A percentile compares a stretch with the other conserved stretches of the same genome.
phyloP scores from a whole-genome alignment of 2,329 filamentous ascomycete species.

The Lecanicillium sp. region DNA sequence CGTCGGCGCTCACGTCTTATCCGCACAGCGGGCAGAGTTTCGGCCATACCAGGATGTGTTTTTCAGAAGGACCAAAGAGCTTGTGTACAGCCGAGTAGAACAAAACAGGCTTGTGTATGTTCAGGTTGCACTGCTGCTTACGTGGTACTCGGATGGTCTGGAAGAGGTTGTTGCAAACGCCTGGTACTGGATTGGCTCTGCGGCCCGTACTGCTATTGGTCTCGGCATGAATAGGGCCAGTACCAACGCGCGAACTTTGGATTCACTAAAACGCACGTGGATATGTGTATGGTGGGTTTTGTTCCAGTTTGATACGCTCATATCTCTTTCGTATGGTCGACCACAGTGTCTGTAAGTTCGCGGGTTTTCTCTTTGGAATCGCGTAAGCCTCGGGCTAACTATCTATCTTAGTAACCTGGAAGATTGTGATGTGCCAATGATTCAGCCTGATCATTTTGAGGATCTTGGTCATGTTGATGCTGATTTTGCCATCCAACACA shows the following conservation, averaged over 20 bases:
- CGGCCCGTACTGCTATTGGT: slow-evolving; percentile 41
- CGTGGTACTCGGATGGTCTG: slow-evolving; percentile 46
- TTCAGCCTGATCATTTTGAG: slow-evolving; percentile 36
- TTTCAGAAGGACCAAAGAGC: slow-evolving; percentile 42
- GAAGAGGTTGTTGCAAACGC: slow-evolving; percentile 47
- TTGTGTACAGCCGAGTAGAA: slow-evolving; percentile 45
- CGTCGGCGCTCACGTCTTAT: slow-evolving; percentile 41
- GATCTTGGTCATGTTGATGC: slow-evolving; percentile 28
- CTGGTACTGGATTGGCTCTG: slow-evolving; percentile 44
- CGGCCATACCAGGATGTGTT: slow-evolving; percentile 33
- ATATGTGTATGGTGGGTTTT: slow-evolving; percentile 31
- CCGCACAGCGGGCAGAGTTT: slow-evolving; percentile 29
- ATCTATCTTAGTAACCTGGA: slow-evolving; percentile 33
- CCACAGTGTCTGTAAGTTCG: slow-evolving; percentile 39
- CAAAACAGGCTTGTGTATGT: slow-evolving; percentile 43
- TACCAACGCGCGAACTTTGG: slow-evolving; percentile 18
- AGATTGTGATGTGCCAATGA: slow-evolving; percentile 39
- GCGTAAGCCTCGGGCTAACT: not conserved
- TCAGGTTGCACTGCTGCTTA: slow-evolving; percentile 45
- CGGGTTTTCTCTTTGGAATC: not conserved
- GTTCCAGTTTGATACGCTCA: slow-evolving; percentile 28
- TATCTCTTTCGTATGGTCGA: slow-evolving; percentile 35
- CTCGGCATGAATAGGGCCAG: slow-evolving; percentile 41
- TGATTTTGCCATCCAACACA: slow-evolving; percentile 38
- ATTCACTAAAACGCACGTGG: slow-evolving; percentile 26